Conservation (phyloP, 2,329 filamentous ascomycete genomes). For the Fusarium sp. region DNA sequence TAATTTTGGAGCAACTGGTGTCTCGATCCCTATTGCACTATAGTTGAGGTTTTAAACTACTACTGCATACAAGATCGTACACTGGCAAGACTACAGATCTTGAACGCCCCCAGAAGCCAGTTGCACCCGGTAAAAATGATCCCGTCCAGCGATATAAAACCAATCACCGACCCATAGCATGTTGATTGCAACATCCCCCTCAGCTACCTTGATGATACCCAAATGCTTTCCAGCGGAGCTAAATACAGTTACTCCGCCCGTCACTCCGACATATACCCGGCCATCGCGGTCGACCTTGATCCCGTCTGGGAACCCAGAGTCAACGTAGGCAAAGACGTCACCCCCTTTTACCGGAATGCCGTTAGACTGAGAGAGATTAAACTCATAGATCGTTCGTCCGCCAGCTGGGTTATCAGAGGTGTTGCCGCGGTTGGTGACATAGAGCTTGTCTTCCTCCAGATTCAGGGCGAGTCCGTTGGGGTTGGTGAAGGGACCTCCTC, state of each 20-base stretch:
- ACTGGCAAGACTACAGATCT: no score
- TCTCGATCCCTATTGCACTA: no score
- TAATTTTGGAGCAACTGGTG: no score
- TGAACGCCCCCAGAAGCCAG: neutral
- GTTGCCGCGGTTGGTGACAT: slow-evolving; percentile 38
- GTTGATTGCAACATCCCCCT: slow-evolving; percentile 32
- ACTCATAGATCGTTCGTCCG: slow-evolving; percentile 36
- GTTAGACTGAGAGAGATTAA: neutral
- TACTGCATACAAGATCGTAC: no score
- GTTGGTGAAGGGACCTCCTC: slow-evolving; percentile 37
- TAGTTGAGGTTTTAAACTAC: no score
- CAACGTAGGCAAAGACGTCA: slow-evolving; percentile 30
- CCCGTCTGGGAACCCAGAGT: slow-evolving; percentile 38
- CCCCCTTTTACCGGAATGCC: neutral
- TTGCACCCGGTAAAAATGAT: slow-evolving; percentile 24
- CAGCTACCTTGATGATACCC: slow-evolving; percentile 29
- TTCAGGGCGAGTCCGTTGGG: slow-evolving; percentile 38
- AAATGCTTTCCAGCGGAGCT: slow-evolving; percentile 17
- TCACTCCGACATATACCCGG: slow-evolving; percentile 28
- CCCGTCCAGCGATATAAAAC: slow-evolving; percentile 28
- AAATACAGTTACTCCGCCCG: slow-evolving; percentile 20
- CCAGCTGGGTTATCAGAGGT: slow-evolving; percentile 31
- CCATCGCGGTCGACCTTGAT: slow-evolving; percentile 31
- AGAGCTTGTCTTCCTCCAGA: slow-evolving; percentile 27
- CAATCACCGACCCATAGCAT: slow-evolving; percentile 34